Base-by-base conservation (phyloP, 345 rosid genomes). In the Erucastrum elatum region DNA sequence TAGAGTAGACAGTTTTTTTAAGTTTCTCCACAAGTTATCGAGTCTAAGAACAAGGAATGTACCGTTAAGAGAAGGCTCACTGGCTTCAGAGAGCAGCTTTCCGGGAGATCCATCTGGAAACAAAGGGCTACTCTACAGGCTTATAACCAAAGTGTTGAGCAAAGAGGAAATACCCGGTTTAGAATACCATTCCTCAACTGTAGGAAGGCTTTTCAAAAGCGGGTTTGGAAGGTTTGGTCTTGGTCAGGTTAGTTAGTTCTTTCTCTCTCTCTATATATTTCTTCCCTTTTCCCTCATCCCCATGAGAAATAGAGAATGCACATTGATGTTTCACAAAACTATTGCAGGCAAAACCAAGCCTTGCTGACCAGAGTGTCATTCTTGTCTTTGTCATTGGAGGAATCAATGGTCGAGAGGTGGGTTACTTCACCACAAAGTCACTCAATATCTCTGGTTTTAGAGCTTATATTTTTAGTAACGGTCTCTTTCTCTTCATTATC, bases 141-240 rank as follows among this genome's bases (percentile, higher is more conserved):
- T 92, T 76, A 75, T 92, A 65, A 84, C 86, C 27, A 88, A 83
- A 62, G 76, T 91, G 69, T 71, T 94, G 80, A 76, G 82, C 82
- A 94, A 89, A 84, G 51, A 77, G 3, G 94, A 91, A 74, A 74
- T 92, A 15, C 89, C 90, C 1, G 91, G 94, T 29, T 84, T 92
- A 87, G 91, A 92, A 87, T 90, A 91, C 77, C 98, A 94, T 88
- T 94, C 98, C 31, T 92, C 98, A 39, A 83, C 97, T 1, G 97
- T 94, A 2, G 98, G 98, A 11, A 84, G 98, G 61, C 90, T 94
- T 75, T 89, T 92, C 79, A 94, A 94, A 87, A 94, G 97, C 68
- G 97, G 98, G 4, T 92, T 94, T 67, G 98, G 98, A 76, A 88
- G 98, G 84, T 90, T 94, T 83, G 98, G 98, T 75, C 91, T 94